Base-by-base conservation (phyloP, 2,329 filamentous ascomycete species). In the Zymoseptoria tritici region DNA sequence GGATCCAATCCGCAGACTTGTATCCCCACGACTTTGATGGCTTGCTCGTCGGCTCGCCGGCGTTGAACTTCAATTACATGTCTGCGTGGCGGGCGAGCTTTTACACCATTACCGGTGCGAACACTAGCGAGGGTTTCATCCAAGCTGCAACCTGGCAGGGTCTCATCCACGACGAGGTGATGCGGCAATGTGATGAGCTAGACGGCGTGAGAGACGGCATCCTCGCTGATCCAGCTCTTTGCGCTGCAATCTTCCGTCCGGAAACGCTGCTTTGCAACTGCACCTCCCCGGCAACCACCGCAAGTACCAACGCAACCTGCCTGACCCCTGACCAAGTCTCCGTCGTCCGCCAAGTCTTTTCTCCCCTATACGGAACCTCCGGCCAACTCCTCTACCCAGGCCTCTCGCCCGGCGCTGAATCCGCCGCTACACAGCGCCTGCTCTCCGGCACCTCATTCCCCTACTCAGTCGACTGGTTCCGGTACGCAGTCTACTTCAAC, bases 381-480 rank as follows among this genome's bases (percentile, higher is more conserved):
- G 26, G 36, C 46, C 57, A 54, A 29, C 64, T 54, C 20, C 24
- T 59, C 42, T 56, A 59, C 50, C 58, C 58, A 6, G 54, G 76
- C 11, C 59, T 73, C 16, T 77, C 64, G 9, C 71, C 75, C 64
- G 51, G 51, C 36, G 65, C 73, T 52, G 64, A 63, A 21, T 68
- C 64, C 16, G 56, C 70, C 31, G 69, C 68, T 3, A 62, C 65
- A 16, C 80, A 22, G 21, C 21, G 78, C 62, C 72, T 82, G 36
- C 79, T 2, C 50, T 55, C 72, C 0, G 58, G 69, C 3, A 65
- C 80, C 1, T 71, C 80, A 3, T 81, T 77, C 63, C 78, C 79
- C 1, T 72, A 75, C 19, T 74, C 81, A 67, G 74, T 79, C 4
- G 77, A 80, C 64, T 82, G 77, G 78, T 79, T 78, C 70, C 73